Conservation (phyloP, 1,284 basidiomycete species). For the Pseudozyma tsukubaensis region DNA sequence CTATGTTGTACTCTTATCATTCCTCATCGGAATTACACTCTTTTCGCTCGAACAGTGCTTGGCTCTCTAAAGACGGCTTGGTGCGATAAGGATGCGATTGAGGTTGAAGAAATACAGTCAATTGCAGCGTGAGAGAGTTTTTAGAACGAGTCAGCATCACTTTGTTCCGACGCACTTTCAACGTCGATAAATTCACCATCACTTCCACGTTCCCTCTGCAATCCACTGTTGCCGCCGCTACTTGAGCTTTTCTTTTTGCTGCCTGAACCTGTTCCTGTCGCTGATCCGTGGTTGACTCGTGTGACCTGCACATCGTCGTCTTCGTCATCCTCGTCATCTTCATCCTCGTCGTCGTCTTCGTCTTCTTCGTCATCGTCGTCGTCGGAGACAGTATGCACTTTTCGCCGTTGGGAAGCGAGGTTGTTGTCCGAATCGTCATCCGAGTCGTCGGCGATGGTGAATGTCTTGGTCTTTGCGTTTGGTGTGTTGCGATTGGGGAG, state of each 20-base stretch:
- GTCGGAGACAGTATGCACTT: slow-evolving; percentile 9
- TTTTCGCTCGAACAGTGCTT: background rate
- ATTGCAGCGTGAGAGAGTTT: background rate
- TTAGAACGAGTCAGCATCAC: slow-evolving; percentile 48
- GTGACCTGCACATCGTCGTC: slow-evolving; percentile 35
- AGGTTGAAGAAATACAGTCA: too few species aligned
- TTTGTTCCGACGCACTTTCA: slow-evolving; percentile 48
- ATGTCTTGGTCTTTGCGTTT: slow-evolving; percentile 18
- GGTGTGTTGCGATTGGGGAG: slow-evolving; percentile 11
- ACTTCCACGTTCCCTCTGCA: slow-evolving; percentile 47
- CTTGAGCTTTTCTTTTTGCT: slow-evolving; percentile 11
- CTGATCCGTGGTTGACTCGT: slow-evolving; percentile 2
- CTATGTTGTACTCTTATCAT: slow-evolving; percentile 6
- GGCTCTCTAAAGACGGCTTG: background rate
- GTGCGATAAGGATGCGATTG: background rate
- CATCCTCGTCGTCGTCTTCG: slow-evolving; percentile 33
- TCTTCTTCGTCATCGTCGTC: slow-evolving; percentile 35
- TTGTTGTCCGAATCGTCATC: slow-evolving; percentile 25
- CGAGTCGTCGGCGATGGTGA: slow-evolving; percentile 20
- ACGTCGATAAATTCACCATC: slow-evolving; percentile 54
- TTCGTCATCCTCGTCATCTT: slow-evolving; percentile 17
- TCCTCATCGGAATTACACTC: background rate
- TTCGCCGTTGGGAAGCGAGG: slow-evolving; percentile 8
- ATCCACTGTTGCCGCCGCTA: slow-evolving; percentile 4
- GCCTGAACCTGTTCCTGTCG: background rate